phyloP scores from a whole-genome alignment of 352 stramenopile genomes.

The Globisporangium nagaii region DNA sequence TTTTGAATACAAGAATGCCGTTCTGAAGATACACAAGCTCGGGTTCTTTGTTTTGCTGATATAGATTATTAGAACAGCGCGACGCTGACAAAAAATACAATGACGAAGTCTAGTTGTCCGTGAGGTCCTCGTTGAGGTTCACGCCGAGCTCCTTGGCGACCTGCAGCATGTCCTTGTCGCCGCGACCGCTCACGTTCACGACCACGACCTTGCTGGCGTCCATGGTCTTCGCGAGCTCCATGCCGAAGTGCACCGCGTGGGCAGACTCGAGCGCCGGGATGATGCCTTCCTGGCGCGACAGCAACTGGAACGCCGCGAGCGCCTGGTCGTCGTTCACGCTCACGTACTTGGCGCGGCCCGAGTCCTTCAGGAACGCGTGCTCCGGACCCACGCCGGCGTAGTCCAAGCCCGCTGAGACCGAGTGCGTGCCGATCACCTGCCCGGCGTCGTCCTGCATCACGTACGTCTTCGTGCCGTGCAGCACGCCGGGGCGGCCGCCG shows the following conservation, averaged over 20 bases:
- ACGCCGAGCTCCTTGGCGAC: conserved; percentile 95
- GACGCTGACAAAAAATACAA: too few species aligned
- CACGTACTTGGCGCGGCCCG: conserved; percentile 93
- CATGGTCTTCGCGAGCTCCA: conserved; percentile 91
- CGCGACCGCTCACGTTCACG: conserved; percentile 96
- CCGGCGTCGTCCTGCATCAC: conserved; percentile 95
- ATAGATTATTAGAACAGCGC: neutral
- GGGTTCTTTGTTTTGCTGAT: too few species aligned
- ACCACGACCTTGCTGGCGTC: conserved; percentile 90
- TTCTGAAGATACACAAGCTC: neutral
- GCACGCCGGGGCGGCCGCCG: conserved; percentile 91
- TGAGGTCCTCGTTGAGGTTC: conserved; percentile 83
- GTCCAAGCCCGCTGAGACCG: conserved; percentile 94
- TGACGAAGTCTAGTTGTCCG: conserved; percentile 58
- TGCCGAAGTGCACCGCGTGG: conserved; percentile 94
- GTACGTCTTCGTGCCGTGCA: conserved; percentile 97
- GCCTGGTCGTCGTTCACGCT: conserved; percentile 95
- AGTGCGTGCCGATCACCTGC: conserved; percentile 96
- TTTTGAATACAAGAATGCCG: neutral
- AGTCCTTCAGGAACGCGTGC: conserved; percentile 96
- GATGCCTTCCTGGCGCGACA: conserved; percentile 96
- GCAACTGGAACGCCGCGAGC: conserved; percentile 95
- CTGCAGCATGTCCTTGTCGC: conserved; percentile 99
- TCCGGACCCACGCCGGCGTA: conserved; percentile 97
- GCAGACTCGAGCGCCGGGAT: conserved; percentile 97